Conservation (phyloP, 805 yeast species). For the Yarrowia yakushimensis region DNA sequence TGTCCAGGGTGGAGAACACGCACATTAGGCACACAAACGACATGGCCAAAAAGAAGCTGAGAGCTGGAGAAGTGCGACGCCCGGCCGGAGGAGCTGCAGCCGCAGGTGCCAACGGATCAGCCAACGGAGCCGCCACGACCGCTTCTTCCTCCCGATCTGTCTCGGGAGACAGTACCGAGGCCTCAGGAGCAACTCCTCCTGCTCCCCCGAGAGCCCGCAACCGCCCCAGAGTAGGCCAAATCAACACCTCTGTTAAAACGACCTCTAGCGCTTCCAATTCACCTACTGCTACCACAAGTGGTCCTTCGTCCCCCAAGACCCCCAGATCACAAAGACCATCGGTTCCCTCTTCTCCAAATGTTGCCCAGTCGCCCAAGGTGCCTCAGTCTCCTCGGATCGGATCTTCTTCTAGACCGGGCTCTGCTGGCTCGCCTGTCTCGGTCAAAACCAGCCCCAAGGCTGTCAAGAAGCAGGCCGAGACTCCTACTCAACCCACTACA, state of each 20-base stretch:
- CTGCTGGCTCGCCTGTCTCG: neutral
- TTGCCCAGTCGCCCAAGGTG: neutral
- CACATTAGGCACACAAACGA: neutral
- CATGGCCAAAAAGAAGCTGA: conserved; percentile 21
- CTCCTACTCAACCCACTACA: neutral
- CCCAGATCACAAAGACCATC: neutral
- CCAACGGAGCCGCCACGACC: neutral
- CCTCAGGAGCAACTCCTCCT: neutral
- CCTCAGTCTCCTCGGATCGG: neutral
- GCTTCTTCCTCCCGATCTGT: neutral
- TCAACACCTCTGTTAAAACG: neutral
- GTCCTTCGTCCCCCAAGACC: conserved; percentile 5
- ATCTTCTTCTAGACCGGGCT: neutral
- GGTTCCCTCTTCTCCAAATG: neutral
- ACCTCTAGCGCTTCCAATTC: conserved; percentile 1
- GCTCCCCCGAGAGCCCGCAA: conserved; percentile 8
- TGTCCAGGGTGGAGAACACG: neutral
- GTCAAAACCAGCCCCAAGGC: neutral
- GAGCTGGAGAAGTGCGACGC: conserved; percentile 11
- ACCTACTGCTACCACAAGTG: conserved; percentile 1
- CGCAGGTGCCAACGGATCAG: neutral
- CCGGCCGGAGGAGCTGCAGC: neutral
- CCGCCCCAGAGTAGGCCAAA: neutral
- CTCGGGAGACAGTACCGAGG: neutral
- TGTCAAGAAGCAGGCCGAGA: neutral